These are phyloP conservation scores for Akanthomyces uredinophilus DNA, from an alignment of 2,329 filamentous ascomycete species.

Conservation along the genomic window DNA sequence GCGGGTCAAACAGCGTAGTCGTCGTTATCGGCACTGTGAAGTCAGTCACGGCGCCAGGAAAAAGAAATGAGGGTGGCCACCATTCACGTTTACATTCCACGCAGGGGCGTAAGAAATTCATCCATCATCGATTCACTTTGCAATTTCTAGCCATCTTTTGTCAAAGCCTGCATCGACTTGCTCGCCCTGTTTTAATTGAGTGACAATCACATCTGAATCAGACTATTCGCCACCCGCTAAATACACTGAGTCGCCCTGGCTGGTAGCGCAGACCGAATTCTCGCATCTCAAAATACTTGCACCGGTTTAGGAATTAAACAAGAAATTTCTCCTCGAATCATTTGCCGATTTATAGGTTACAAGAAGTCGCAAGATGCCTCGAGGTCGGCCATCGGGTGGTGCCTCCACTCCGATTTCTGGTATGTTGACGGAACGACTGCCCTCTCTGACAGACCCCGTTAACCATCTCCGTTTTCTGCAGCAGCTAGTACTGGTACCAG, in stretches of 20 bases:
- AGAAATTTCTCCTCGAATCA: neutral
- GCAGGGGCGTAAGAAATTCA: neutral
- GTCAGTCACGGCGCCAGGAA: conserved; percentile 18
- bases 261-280: neutral
- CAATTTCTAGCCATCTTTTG: neutral
- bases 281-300: neutral
- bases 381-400: neutral
- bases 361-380: neutral
- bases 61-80: conserved; percentile 23
- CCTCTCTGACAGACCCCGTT: neutral
- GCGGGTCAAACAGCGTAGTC: conserved; percentile 15
- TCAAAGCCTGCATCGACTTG: neutral
- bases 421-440: neutral
- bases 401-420: neutral
- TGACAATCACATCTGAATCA: neutral
- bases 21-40: conserved; percentile 26
- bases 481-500: neutral
- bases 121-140: neutral
- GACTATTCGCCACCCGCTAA: neutral
- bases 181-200: neutral
- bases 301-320: neutral
- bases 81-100: conserved; percentile 15
- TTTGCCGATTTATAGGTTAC: too few species aligned
- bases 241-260: neutral
- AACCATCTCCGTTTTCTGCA: neutral